Base-by-base conservation (phyloP, 2,329 filamentous ascomycete species). In the Trichoderma citrinoviride region DNA sequence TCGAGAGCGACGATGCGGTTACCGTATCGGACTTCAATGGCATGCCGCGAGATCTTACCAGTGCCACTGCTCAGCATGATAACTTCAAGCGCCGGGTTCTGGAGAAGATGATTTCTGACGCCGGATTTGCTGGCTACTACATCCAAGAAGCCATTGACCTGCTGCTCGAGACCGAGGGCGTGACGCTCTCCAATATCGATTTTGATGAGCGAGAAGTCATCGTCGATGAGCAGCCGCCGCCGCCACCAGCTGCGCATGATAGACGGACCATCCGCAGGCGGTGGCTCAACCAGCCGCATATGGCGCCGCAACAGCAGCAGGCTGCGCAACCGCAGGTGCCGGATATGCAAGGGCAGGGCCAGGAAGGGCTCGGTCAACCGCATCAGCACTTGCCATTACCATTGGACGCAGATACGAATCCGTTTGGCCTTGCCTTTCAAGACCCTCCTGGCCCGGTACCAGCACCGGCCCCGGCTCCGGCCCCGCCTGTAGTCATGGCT, bases 71-170 rank as follows among this genome's bases (percentile, higher is more conserved):
- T 52, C 72, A 69, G n/a, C 68, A 70, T 12, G 66, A 70, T 21
- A 71, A 70, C 29, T 74, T 75, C 61, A 76, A 77, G 61, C 69
- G 68, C 19, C 72, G 68, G 17, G 67, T 77, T 6, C 68, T 80
- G 33, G 71, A 74, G 60, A 74, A 73, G 52, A 80, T 80, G 78
- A 73, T 75, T 3, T 65, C 67, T 5, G 75, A 78, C 61, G 76
- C 78, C 6, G 77, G 77, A 7, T 80, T 74, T 44, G 64, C 63
- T 7, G 70, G 68, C 3, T 56, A 53, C 7, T 69, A 78, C 54
- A 66, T 74, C 52, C 68, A 74, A 8, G 74, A 77, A 27, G 77
- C 76, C 10, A 69, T 79, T 33, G 66, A 68, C 3, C 70, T 77
- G 55, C 71, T 80, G 19, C 70, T 80, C 27, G 70, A 73, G 7